Evolutionary conservation across 768 basidiomycete species (phyloP), one percentile per base, ranked within the genome.

Genomic region (Suillus placidus): DNA sequence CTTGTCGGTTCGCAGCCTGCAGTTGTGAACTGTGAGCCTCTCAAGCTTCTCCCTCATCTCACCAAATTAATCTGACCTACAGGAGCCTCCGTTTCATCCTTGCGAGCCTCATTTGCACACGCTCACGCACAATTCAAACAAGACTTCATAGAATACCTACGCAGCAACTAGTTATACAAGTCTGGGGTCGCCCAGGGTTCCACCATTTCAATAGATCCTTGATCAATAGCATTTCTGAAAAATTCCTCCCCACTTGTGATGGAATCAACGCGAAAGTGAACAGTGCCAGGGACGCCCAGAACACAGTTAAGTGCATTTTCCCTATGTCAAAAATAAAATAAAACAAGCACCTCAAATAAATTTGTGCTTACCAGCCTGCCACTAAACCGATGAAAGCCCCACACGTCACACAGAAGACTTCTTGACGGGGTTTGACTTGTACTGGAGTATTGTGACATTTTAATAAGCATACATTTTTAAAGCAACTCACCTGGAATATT

Each of bases 301-400:
- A 51, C 26, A 6, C 49, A 51, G 3, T 51, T 51, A 16, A 51
- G 49, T 7, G 7, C 16, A 30, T 51, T 51, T 3, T 51, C 51
- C 51, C 51, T 30, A 51, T 51, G 51, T 51, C 4, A 51, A 51
- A 51, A 51, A 51, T 51, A 2, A 51, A 51, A 51, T 51, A 51
- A 3, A 4, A 51, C 51, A 51, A 51, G 51, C 7, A 14, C 51
- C 51, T 51, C 2, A 14, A 30, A 51, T 30, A 7, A 51, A 8
- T 16, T 7, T 51, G 51, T 2, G 51, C 51, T 51, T 3, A 51
- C 51, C 51, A 51, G 26, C 51, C 51, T 9, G 51, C 51, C 49
- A 51, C 49, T 51, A 51, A 6, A 49, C 51, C 26, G 4, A 51
- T 51, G 51, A 8, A 4, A 51, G 7, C 7, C 51, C 51, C 26